Conservation (phyloP, 768 basidiomycete genomes). For the Xerocomellus amylosporus region DNA sequence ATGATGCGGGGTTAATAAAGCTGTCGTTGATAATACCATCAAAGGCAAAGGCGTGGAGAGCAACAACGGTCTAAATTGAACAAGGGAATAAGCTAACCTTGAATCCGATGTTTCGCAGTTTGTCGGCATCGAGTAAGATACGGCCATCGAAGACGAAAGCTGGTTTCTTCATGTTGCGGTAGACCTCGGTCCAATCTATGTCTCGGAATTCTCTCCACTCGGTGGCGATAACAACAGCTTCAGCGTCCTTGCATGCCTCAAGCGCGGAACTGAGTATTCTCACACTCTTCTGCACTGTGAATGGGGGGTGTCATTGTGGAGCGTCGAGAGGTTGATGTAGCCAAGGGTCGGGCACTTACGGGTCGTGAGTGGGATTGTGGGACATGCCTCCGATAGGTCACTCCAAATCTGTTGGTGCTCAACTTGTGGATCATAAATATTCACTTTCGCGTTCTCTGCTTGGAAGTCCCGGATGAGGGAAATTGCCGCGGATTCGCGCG, state of each 20-base stretch:
- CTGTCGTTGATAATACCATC: slow-evolving; percentile 7
- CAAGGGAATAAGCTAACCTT: slow-evolving; percentile 43
- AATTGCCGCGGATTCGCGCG: slow-evolving; percentile 95
- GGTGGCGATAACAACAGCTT: slow-evolving; percentile 94
- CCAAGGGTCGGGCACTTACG: slow-evolving; percentile 46
- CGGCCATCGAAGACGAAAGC: slow-evolving; percentile 97
- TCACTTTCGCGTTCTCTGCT: slow-evolving; percentile 81
- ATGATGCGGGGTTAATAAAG: slow-evolving; percentile 1
- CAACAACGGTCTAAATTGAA: background rate
- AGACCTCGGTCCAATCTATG: slow-evolving; percentile 87
- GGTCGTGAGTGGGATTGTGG: slow-evolving; percentile 55
- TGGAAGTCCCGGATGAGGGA: slow-evolving; percentile 93
- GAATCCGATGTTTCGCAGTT: slow-evolving; percentile 87
- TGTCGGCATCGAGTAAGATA: slow-evolving; percentile 77
- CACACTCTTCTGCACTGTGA: slow-evolving; percentile 82
- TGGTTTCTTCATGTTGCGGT: slow-evolving; percentile 92
- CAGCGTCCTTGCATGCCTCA: slow-evolving; percentile 85
- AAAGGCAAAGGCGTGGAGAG: slow-evolving; percentile 1
- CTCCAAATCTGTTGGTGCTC: slow-evolving; percentile 82
- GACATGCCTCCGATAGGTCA: slow-evolving; percentile 69
- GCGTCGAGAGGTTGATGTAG: background rate
- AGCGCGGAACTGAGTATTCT: slow-evolving; percentile 73
- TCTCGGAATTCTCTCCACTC: slow-evolving; percentile 97
- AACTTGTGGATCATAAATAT: slow-evolving; percentile 92
- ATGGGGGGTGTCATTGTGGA: background rate